These are phyloP conservation scores for Clonostachys solani DNA, from an alignment of 2,329 filamentous ascomycete species.

Conservation along the genomic window DNA sequence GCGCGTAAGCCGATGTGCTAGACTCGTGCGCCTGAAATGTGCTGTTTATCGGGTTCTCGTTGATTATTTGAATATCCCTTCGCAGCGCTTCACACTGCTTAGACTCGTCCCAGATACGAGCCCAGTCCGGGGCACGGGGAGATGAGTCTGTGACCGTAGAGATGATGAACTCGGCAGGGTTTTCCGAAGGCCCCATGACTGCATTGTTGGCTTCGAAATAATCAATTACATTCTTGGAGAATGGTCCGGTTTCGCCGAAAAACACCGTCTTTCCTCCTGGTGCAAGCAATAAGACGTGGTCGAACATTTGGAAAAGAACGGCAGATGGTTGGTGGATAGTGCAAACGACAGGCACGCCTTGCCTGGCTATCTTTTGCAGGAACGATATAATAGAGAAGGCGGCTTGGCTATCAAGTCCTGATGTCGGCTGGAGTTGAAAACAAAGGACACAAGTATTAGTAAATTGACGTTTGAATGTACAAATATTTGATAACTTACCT, in stretches of 20 bases:
- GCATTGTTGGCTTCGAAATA: conserved; percentile 60
- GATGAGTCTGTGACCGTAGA: neutral
- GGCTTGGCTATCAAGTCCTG: conserved; percentile 81
- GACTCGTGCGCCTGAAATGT: too few relatives aligned
- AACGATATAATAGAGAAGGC: conserved; percentile 88
- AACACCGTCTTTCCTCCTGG: conserved; percentile 75
- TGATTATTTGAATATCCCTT: neutral
- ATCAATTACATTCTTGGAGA: conserved; percentile 41
- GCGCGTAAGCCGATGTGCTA: too few relatives aligned
- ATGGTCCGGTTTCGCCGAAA: conserved; percentile 71
- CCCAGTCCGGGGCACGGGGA: too few relatives aligned
- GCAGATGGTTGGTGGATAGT: conserved; percentile 95
- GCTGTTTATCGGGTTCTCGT: too few relatives aligned
- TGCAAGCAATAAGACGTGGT: conserved; percentile 74
- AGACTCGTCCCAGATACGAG: neutral
- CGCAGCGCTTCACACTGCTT: neutral
- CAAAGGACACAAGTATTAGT: too few relatives aligned
- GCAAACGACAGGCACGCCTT: conserved; percentile 89
- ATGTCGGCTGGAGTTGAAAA: too few relatives aligned
- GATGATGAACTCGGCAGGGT: neutral
- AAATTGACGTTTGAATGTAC: too few relatives aligned
- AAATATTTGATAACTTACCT: too few relatives aligned
- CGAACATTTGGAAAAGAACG: conserved; percentile 89
- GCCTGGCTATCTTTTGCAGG: conserved; percentile 83
- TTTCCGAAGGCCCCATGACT: neutral